phyloP scores from a whole-genome alignment of 345 rosid genomes.

The Salix dunnii region DNA sequence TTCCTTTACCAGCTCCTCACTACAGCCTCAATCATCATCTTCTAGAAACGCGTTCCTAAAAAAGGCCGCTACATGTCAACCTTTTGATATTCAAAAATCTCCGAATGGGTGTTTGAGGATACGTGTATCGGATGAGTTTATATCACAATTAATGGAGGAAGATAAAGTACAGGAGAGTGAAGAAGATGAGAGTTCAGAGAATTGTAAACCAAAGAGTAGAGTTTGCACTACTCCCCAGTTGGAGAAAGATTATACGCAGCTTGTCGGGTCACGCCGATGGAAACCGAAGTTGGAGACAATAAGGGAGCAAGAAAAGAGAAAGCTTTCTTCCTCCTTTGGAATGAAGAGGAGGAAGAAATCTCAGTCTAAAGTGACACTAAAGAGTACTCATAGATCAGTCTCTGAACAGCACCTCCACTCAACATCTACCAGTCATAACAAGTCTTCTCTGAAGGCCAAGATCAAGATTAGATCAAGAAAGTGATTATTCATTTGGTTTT shows the following conservation, averaged over 20 bases:
- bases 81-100: slow-evolving; percentile 59
- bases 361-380: slow-evolving; percentile 18
- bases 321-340: slow-evolving; percentile 42
- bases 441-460: slow-evolving; percentile 36
- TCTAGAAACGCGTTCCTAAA: slow-evolving; percentile 24
- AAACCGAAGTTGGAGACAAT: slow-evolving; percentile 84
- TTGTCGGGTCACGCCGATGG: slow-evolving; percentile 61
- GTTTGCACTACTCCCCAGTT: slow-evolving; percentile 68
- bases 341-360: slow-evolving; percentile 45
- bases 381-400: slow-evolving; percentile 7
- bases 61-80: slow-evolving; percentile 37
- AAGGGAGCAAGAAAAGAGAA: slow-evolving; percentile 44
- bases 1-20: slow-evolving; percentile 31
- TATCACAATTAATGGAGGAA: slow-evolving; percentile 56
- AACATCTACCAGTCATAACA: slow-evolving; percentile 3
- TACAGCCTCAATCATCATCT: slow-evolving; percentile 11
- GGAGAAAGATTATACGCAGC: slow-evolving; percentile 56
- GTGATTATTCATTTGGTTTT: background rate
- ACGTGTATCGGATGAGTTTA: slow-evolving; percentile 77
- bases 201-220: slow-evolving; percentile 12
- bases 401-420: slow-evolving; percentile 22
- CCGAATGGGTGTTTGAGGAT: slow-evolving; percentile 52
- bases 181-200: slow-evolving; percentile 5
- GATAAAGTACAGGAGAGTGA: slow-evolving; percentile 14
- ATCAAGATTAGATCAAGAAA: slow-evolving; percentile 33